Base-by-base conservation (phyloP, 2,329 filamentous ascomycete species). In the Raffaelea albimanens region DNA sequence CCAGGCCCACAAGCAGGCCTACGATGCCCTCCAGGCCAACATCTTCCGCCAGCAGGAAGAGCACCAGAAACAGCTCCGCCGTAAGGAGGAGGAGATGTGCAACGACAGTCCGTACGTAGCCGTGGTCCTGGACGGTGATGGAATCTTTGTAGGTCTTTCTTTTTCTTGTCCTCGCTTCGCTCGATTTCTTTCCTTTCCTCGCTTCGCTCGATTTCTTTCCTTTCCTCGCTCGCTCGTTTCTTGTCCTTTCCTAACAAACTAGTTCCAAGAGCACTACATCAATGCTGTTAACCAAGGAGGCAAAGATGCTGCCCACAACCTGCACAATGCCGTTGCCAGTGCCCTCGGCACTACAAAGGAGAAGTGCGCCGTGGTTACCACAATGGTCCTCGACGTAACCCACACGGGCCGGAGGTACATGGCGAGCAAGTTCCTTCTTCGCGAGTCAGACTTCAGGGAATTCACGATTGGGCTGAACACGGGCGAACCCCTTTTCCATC, bases 401-500 rank as follows among this genome's bases (percentile, higher is more conserved):
- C 71, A 71, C 65, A 44, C 70, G 66, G 50, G 69, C 73, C 20
- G 67, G n/a, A n/a, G n/a, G n/a, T 82, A 66, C 62, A 63, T 41
- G 66, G 67, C 14, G 68, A 74, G n/a, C 51, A 73, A 72, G 43
- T 64, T 61, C 44, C 56, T 78, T 31, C 64, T 67, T 13, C 68
- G 58, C 49, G 61, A 68, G 33, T 58, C 58, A n/a, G 65, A 70
- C 38, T 61, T 82, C 21, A 71, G 66, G 49, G 71, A 82, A 44
- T 84, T 83, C 63, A 69, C 71, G 22, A 57, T 70, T 50, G 80
- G 75, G 34, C 83, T 82, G 64, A 80, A 73, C 43, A 76, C 79
- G 59, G 71, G 68, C 50, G 72, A 72, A 53, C 68, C 75, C 10
- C 72, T 71, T 11, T 81, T 82, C 64, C 77, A 83, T 59, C 83